These are phyloP conservation scores for Coniochaeta hoffmannii DNA, from an alignment of 2,329 filamentous ascomycete species.

Conservation along the genomic window DNA sequence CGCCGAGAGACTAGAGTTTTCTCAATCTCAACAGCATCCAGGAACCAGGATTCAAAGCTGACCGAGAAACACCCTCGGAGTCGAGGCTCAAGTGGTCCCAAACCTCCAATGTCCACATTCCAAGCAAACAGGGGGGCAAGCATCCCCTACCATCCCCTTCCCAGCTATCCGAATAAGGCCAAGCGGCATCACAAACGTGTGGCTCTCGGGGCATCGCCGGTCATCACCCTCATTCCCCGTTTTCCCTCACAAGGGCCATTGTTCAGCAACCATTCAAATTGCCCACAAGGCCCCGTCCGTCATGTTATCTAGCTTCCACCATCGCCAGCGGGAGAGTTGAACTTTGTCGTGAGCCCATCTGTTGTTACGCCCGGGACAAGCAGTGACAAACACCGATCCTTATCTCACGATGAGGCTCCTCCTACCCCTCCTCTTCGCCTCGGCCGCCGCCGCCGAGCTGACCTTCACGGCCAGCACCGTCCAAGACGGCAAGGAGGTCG, in stretches of 20 bases:
- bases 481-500: constrained; percentile 8
- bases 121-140: neutral
- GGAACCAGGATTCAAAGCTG: no score
- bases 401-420: constrained; percentile 1
- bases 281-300: neutral
- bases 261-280: neutral
- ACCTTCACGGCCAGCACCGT: constrained; percentile 12
- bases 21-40: no score
- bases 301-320: neutral
- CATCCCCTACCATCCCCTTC: neutral
- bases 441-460: constrained; percentile 10
- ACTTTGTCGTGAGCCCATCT: constrained; percentile 4
- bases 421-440: neutral
- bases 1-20: no score
- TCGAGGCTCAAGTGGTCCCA: no score
- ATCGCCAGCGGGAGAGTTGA: neutral
- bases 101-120: neutral
- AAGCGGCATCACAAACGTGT: neutral
- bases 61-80: no score
- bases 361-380: neutral
- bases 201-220: constrained; percentile 1
- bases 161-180: neutral
- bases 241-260: neutral
- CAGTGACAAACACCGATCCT: neutral
- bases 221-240: neutral